A percentile compares a stretch with the other conserved stretches of the same genome.
These are phyloP conservation scores for Corylus heterophylla DNA, from an alignment of 306 rosid genomes.

Conservation along the genomic window DNA sequence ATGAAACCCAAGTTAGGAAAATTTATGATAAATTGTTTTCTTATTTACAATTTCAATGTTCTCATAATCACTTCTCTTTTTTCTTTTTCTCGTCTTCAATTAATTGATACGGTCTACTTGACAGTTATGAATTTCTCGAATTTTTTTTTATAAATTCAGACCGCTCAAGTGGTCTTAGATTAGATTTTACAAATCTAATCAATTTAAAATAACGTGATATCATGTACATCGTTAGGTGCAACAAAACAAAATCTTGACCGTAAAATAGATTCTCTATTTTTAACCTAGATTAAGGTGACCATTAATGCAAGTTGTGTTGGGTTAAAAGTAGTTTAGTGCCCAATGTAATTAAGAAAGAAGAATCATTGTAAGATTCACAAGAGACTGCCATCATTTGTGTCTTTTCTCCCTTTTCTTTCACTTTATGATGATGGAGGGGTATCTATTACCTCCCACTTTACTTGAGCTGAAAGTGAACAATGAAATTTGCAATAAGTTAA, in stretches of 20 bases:
- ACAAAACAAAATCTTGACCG: no score
- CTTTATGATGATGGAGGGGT: slow-evolving; percentile 18
- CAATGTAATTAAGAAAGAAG: not conserved
- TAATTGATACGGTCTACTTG: not conserved
- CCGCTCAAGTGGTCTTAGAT: not conserved
- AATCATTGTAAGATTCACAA: slow-evolving; percentile 13
- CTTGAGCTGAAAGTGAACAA: slow-evolving; percentile 27
- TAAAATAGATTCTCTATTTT: no score
- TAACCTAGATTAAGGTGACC: not conserved
- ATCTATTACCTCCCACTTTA: slow-evolving; percentile 3
- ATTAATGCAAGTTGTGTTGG: slow-evolving; percentile 25
- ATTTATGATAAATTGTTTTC: no score
- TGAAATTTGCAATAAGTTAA: not conserved
- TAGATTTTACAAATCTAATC: no score
- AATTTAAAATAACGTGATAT: no score
- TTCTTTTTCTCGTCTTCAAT: not conserved
- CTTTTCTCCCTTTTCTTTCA: slow-evolving; percentile 4
- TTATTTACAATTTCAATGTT: no score
- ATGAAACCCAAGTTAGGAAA: no score
- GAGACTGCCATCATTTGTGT: not conserved
- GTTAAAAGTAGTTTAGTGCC: not conserved
- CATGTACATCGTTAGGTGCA: no score
- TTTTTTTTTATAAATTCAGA: not conserved
- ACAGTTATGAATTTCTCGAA: not conserved
- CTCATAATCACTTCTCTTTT: not conserved